These are phyloP conservation scores for Plasmodium gaboni DNA, from an alignment of 169 alveolate species.

Conservation along the genomic window DNA sequence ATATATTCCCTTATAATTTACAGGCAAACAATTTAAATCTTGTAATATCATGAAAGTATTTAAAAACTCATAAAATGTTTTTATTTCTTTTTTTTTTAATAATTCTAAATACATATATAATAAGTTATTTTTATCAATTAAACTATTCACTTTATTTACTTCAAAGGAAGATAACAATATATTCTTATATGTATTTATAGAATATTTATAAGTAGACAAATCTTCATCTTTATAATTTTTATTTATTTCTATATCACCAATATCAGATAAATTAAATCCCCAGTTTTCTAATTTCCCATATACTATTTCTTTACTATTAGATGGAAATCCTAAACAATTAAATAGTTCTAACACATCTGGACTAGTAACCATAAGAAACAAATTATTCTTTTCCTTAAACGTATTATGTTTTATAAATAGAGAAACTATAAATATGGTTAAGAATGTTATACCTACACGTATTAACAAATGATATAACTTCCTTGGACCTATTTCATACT, in stretches of 20 bases:
- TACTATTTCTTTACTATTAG: conserved; percentile 57
- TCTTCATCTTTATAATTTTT: conserved; percentile 38
- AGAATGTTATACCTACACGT: conserved; percentile 45
- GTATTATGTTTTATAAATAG: conserved; percentile 46
- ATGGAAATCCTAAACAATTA: conserved; percentile 58
- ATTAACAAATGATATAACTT: conserved; percentile 27
- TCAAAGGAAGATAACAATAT: conserved; percentile 64
- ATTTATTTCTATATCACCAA: conserved; percentile 66
- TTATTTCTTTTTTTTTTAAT: conserved; percentile 53
- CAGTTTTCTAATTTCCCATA: conserved; percentile 68
- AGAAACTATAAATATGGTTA: conserved; percentile 31
- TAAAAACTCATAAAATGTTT: conserved; percentile 67
- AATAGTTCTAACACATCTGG: conserved; percentile 15
- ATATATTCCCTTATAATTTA: conserved; percentile 60
- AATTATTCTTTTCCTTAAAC: conserved; percentile 1
- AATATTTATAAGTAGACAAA: conserved; percentile 60
- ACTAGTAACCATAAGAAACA: conserved; percentile 12
- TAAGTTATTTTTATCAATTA: conserved; percentile 41
- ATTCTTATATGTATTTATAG: conserved; percentile 59
- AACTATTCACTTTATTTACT: conserved; percentile 11
- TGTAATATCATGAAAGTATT: conserved; percentile 67
- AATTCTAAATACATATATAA: conserved; percentile 60
- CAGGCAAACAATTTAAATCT: conserved; percentile 74
- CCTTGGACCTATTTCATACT: conserved; percentile 32
- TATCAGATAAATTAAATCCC: conserved; percentile 70